A percentile compares a stretch with the other conserved stretches of the same genome.
Evolutionary conservation across 371 early-diverging fungal genomes (phyloP).

Genomic region (Mycotypha africana): DNA sequence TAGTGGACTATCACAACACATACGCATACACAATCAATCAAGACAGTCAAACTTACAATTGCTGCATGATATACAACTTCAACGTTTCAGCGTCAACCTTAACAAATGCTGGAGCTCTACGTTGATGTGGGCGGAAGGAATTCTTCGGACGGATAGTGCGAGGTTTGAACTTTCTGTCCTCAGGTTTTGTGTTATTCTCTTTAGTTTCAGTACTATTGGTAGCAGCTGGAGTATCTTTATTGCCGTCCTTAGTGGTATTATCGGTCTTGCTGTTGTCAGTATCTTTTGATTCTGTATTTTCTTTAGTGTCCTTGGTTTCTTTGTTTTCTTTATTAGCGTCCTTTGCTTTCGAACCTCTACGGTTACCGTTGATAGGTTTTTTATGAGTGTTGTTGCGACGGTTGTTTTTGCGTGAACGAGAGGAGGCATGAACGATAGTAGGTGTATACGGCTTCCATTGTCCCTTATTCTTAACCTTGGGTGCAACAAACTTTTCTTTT

Average conservation of each 20-base stretch:
- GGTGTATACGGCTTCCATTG: constrained; percentile 60
- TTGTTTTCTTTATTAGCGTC: not conserved
- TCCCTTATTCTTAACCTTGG: constrained; percentile 48
- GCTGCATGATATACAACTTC: constrained; percentile 54
- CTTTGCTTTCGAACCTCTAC: constrained; percentile 15
- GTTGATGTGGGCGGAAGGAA: constrained; percentile 20
- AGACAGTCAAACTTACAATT: constrained; percentile 38
- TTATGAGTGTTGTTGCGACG: constrained; percentile 16
- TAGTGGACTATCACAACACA: not conserved
- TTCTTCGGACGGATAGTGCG: constrained; percentile 12
- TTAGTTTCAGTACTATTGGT: constrained; percentile 1
- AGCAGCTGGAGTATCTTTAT: constrained; percentile 3
- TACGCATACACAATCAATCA: not conserved
- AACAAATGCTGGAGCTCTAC: constrained; percentile 36
- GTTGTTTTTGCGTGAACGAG: constrained; percentile 26
- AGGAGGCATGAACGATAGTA: constrained; percentile 52
- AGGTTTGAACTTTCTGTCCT: constrained; percentile 2
- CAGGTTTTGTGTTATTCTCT: not conserved
- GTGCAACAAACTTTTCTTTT: constrained; percentile 33
- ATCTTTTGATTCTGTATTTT: constrained; percentile 1
- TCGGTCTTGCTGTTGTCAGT: not conserved
- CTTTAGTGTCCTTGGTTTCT: not conserved
- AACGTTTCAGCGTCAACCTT: constrained; percentile 48
- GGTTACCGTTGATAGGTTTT: not conserved
- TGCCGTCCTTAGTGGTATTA: not conserved